Percentiles rank a stretch among this genome's conserved stretches.
Conservation (phyloP, 768 basidiomycete genomes). For the Mycena indigotica region DNA sequence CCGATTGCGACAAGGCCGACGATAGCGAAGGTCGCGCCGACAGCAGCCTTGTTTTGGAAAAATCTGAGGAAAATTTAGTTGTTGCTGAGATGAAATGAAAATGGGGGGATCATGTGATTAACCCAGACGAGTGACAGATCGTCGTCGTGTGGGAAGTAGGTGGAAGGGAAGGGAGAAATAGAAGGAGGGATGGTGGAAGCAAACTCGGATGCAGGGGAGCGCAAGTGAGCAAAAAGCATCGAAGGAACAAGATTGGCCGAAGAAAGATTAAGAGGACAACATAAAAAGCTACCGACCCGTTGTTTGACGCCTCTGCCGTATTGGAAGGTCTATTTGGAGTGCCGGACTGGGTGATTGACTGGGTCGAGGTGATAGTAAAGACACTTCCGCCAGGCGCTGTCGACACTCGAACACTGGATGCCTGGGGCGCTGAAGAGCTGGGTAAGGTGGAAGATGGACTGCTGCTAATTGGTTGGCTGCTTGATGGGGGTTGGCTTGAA, state of each 20-base stretch:
- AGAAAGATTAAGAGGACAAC: neutral
- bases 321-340: neutral
- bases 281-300: neutral
- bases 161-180: neutral
- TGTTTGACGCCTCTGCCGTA: neutral
- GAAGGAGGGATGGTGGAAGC: neutral
- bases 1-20: conserved; percentile 50
- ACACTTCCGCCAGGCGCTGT: neutral
- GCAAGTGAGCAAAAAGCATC: neutral
- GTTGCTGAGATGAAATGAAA: neutral
- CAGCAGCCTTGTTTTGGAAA: conserved; percentile 53
- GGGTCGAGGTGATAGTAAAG: conserved; percentile 1
- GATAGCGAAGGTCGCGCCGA: conserved; percentile 53
- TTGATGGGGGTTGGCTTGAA: too few relatives aligned
- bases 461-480: neutral
- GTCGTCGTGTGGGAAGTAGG: neutral
- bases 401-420: neutral
- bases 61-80: conserved; percentile 35
- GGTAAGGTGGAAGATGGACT: neutral
- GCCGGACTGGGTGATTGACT: neutral
- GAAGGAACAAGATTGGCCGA: neutral
- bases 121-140: neutral
- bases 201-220: neutral
- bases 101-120: neutral
- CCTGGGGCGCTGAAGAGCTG: neutral